Evolutionary conservation across 768 basidiomycete species (phyloP), one percentile per base, ranked within the genome.

Genomic region (Hericium erinaceus): DNA sequence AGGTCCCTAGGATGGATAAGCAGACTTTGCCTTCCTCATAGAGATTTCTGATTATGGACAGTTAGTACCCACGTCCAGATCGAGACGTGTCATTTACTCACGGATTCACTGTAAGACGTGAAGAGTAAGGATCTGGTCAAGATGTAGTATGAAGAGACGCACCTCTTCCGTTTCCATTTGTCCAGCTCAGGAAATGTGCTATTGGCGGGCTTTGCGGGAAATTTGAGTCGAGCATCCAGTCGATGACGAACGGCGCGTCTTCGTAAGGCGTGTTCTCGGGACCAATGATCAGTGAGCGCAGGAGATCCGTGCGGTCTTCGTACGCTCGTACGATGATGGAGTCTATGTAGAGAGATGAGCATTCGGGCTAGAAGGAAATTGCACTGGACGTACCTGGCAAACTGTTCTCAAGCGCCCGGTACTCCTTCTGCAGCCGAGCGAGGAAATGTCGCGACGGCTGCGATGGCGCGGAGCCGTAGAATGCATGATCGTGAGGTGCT

Each of bases 21-120:
- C 93, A 95, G 33, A 95, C 92, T 69, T 95, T 95, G 48, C 94
- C 94, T 62, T 97, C 94, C 66, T 95, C 93, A 61, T 98, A 98
- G 44, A 97, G 70, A 72, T 95, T 95, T 44, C 88, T 90, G 60
- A 22, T 33, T 7, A 33, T 33, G 33, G 6, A 6, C 2, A 10
- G 9, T 33, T 33, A 33, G 33, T 28, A 46, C 7, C 33, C 18
- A 38, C 11, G 13, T 7, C 54, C 33, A 56, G 39, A 44, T 7
- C 6, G 33, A 46, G 16, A 28, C 18, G 33, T 33, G 33, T 33
- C 4, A 7, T 24, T 2, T 26, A 26, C 39, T 75, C 66, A 90
- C 88, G 89, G 89, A 68, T 91, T 91, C 15, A 91, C 87, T 85
- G 53, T 1, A 40, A 13, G 7, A 46, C 37, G 50, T 26, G 22